These are phyloP conservation scores for Carnegiea gigantea DNA, from an alignment of 179 eudicot species.

Conservation along the genomic window DNA sequence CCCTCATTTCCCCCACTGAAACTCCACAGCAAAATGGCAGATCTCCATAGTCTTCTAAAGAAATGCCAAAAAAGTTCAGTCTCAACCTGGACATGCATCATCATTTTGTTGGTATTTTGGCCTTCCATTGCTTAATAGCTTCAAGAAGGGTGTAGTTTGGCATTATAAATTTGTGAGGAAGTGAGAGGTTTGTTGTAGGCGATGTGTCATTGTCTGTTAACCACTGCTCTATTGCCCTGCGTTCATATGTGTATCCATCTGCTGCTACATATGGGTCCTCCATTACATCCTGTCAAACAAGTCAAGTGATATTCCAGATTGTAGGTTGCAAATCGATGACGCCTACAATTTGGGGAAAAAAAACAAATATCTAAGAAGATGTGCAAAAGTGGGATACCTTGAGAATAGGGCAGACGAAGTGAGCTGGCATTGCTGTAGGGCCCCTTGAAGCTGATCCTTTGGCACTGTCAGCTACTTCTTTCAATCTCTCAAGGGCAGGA, in stretches of 20 bases:
- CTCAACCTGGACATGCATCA: background rate
- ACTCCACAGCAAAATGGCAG: background rate
- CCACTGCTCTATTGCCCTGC: conserved; percentile 62
- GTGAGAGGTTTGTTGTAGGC: conserved; percentile 52
- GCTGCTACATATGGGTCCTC: conserved; percentile 81
- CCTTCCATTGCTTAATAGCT: conserved; percentile 68
- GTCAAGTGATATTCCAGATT: background rate
- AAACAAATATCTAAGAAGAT: background rate
- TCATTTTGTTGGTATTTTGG: conserved; percentile 19
- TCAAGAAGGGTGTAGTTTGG: conserved; percentile 60
- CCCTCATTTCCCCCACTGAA: no score
- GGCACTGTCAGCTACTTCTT: conserved; percentile 50
- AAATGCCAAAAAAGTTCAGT: background rate
- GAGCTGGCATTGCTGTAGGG: conserved; percentile 47
- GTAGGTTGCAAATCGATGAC: background rate
- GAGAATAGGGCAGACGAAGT: conserved; percentile 72
- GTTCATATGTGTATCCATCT: conserved; percentile 84
- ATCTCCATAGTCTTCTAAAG: background rate
- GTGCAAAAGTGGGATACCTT: conserved; percentile 41
- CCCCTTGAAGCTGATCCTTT: conserved; percentile 32
- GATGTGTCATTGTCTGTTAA: conserved; percentile 47
- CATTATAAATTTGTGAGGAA: conserved; percentile 52
- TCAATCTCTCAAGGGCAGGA: conserved; percentile 63
- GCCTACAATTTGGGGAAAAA: background rate
- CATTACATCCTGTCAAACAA: conserved; percentile 64